A percentile compares a stretch with the other conserved stretches of the same genome.
Evolutionary conservation across 345 rosid genomes (phyloP).

Genomic region (Xanthoceras sorbifolium): DNA sequence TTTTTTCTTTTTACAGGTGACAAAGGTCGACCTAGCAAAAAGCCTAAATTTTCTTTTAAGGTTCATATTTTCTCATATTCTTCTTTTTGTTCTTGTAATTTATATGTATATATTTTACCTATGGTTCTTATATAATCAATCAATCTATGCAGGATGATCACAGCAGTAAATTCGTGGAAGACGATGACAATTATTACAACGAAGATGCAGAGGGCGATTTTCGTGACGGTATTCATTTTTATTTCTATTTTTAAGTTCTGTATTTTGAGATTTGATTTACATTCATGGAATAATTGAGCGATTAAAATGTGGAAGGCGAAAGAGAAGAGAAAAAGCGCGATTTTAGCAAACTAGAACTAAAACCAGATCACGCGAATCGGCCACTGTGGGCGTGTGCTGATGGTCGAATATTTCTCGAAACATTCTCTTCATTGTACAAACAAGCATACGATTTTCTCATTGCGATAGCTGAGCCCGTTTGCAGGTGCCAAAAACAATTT

Average conservation of each 20-base stretch:
- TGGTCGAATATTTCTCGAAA: constrained; percentile 86
- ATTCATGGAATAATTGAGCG: neutral
- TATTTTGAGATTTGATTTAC: neutral
- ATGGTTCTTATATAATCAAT: neutral
- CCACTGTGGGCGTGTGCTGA: constrained; percentile 98
- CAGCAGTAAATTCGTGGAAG: constrained; percentile 46
- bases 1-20: constrained; percentile 53
- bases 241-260: neutral
- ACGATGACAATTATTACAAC: constrained; percentile 44
- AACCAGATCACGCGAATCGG: constrained; percentile 76
- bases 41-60: constrained; percentile 56
- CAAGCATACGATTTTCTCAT: constrained; percentile 97
- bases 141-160: constrained; percentile 59
- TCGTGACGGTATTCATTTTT: constrained; percentile 57
- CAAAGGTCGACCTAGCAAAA: constrained; percentile 67
- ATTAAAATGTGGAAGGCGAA: constrained; percentile 40
- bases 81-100: neutral
- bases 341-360: constrained; percentile 74
- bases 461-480: constrained; percentile 97
- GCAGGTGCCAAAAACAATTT: constrained; percentile 56
- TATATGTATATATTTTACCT: neutral
- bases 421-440: constrained; percentile 80
- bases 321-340: constrained; percentile 69
- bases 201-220: constrained; percentile 67
- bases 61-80: constrained; percentile 31